Percentiles rank a stretch among this genome's conserved stretches.
Evolutionary conservation across 305 asterid species (phyloP).

Genomic region (Solanum hybrid): DNA sequence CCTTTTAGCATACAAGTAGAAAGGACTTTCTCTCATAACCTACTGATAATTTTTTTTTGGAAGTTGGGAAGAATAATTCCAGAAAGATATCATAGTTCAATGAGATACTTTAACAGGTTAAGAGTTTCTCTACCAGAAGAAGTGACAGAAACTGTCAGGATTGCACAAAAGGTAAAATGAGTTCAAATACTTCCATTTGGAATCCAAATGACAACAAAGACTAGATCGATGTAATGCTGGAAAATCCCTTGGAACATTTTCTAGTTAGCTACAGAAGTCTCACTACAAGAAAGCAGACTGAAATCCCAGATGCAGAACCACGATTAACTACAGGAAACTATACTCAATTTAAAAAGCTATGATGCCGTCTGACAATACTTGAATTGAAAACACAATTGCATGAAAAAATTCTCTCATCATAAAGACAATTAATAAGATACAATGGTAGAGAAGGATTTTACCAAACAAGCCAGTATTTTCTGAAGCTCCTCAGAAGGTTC

Average conservation of each 20-base stretch:
- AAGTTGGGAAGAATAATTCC: background rate
- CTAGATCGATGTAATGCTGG: background rate
- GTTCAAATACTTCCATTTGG: background rate
- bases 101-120: background rate
- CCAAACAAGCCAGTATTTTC: conserved; percentile 83
- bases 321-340: background rate
- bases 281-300: background rate
- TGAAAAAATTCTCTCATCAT: background rate
- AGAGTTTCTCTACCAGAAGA: background rate
- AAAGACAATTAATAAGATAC: background rate
- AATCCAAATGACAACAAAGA: background rate
- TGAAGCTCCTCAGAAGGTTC: conserved; percentile 93
- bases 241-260: background rate
- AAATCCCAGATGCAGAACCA: background rate
- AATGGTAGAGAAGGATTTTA: conserved; percentile 20
- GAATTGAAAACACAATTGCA: background rate
- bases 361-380: background rate
- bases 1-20: background rate
- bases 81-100: background rate
- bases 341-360: background rate
- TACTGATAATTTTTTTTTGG: background rate
- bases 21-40: background rate
- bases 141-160: background rate
- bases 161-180: background rate
- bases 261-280: background rate